Base-by-base conservation (phyloP, 257 asterid species). In the Solanum virginianum region DNA sequence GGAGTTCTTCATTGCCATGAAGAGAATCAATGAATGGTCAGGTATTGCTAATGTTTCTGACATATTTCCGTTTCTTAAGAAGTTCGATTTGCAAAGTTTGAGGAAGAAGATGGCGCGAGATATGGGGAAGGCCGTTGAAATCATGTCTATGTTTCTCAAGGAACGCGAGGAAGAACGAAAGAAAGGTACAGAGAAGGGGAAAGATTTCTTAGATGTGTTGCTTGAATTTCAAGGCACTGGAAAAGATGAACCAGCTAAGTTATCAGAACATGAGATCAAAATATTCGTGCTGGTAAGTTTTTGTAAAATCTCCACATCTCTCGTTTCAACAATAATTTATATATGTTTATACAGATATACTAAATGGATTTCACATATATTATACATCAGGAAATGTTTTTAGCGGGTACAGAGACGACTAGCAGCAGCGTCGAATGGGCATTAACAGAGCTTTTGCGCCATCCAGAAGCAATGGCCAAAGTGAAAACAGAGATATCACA, bases 11-110 rank as follows among this genome's bases (percentile, higher is more conserved):
- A 80, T 56, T 5, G 91, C 94, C 43, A 92, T 91, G 92, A 77
- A 86, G 45, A 90, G 91, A 69, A 29, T 92, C 29, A 89, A 85
- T 88, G 90, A 89, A 86, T 90, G 91, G 89, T 80, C 94, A 60
- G 96, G 96, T 15, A 87, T 82, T 43, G 88, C 92, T 10, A 92
- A 92, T 32, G 12, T 92, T 4, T 93, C 54, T 10, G 94, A 92
- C 24, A 56, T 92, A 84, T 92, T 92, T 59, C 93, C 96, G 0
- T 86, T 88, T 75, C 84, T 92, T 83, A 89, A 45, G 24, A 54
- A 90, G 88, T 43, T 90, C 2, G 96, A 93, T 83, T 94, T 93
- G 10, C 96, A 91, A 57, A 92, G 93, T 0, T 72, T 93, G 89
- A 82, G 87, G 74, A 84, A 92, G 72, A 88, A 77, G 26, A 88